A percentile compares a stretch with the other conserved stretches of the same genome.
phyloP scores from a whole-genome alignment of 2,329 filamentous ascomycete genomes.

The Fusarium udum region DNA sequence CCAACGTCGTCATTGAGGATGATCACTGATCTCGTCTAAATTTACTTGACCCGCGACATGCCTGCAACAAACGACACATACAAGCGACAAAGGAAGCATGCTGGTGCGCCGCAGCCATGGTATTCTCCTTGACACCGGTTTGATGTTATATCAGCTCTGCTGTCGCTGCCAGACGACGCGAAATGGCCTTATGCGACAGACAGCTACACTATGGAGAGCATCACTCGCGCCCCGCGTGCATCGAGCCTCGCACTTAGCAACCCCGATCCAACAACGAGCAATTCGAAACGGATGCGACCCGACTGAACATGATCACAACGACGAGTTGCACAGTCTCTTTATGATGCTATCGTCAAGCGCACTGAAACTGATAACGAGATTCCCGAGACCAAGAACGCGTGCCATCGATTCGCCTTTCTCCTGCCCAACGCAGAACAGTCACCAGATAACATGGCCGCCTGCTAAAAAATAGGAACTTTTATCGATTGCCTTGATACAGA shows the following conservation, averaged over 20 bases:
- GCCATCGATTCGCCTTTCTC: not conserved
- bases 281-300: not conserved
- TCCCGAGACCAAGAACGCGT: not conserved
- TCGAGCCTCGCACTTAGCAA: not conserved
- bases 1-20: not conserved
- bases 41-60: not conserved
- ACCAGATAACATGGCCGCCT: not conserved
- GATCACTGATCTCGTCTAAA: not conserved
- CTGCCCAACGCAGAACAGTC: not conserved
- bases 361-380: not conserved
- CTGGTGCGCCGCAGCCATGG: not conserved
- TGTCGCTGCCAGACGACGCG: not conserved
- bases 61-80: not conserved
- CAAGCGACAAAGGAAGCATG: not conserved
- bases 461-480: not conserved
- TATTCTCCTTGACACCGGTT: not conserved
- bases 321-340: rapidly evolving
- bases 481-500: not conserved
- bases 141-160: not conserved
- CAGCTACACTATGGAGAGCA: not conserved
- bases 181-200: not conserved
- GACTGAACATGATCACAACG: not conserved
- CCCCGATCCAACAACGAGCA: not conserved
- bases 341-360: rapidly evolving
- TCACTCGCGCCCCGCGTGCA: not conserved